phyloP scores from a whole-genome alignment of 768 basidiomycete genomes.

The Suillus brevipes region DNA sequence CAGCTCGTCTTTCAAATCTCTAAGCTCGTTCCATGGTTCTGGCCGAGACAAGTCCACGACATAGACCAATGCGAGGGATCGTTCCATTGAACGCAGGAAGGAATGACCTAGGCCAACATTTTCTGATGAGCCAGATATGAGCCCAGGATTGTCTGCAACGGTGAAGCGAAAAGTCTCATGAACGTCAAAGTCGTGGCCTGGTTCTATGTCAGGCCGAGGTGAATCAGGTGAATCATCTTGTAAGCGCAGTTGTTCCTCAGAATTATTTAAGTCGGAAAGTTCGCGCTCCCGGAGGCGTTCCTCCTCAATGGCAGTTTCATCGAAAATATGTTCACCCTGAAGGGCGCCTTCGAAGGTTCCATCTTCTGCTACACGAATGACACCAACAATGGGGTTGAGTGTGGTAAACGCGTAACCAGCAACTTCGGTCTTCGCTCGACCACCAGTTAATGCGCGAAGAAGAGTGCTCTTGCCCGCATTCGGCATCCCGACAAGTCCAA shows the following conservation, averaged over 20 bases:
- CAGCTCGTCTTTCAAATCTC: constrained; percentile 74
- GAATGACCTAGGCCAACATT: constrained; percentile 93
- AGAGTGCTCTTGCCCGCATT: constrained; percentile 95
- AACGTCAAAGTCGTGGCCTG: constrained; percentile 56
- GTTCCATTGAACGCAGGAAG: constrained; percentile 91
- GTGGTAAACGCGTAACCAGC: constrained; percentile 95
- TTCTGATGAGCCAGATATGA: constrained; percentile 80
- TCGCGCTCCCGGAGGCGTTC: constrained; percentile 43
- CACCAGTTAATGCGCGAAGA: constrained; percentile 84
- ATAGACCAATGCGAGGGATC: constrained; percentile 86
- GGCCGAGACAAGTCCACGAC: constrained; percentile 84
- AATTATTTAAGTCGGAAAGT: constrained; percentile 32
- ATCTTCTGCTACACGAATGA: constrained; percentile 80
- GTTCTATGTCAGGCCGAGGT: constrained; percentile 16
- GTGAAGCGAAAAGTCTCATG: constrained; percentile 87
- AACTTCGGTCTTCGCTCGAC: constrained; percentile 79
- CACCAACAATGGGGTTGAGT: constrained; percentile 89
- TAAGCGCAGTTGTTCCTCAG: background rate
- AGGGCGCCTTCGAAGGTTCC: constrained; percentile 70
- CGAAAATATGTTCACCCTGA: constrained; percentile 51
- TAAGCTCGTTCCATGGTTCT: constrained; percentile 77
- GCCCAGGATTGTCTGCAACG: constrained; percentile 95
- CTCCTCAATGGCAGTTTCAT: constrained; percentile 66
- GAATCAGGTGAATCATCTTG: constrained; percentile 23
- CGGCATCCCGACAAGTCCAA: constrained; percentile 96